A percentile compares a stretch with the other conserved stretches of the same genome.
These are phyloP conservation scores for Mycena kentingensis DNA, from an alignment of 768 basidiomycete species.

Conservation along the genomic window DNA sequence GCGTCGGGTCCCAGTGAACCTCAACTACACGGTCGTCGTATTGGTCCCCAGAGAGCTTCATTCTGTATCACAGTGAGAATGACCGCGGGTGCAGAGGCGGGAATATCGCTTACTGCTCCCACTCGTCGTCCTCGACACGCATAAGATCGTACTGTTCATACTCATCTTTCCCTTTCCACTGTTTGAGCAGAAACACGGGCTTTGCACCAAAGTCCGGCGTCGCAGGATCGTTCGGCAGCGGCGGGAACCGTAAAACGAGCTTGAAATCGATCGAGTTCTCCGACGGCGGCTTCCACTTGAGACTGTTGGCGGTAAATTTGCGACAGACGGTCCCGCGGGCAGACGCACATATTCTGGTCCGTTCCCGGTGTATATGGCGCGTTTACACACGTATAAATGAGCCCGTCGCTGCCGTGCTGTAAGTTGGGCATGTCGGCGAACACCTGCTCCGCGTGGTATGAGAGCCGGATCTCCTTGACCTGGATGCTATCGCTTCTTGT, in stretches of 20 bases:
- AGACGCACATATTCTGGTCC: conserved; percentile 80
- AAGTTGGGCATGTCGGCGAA: conserved; percentile 83
- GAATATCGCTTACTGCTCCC: conserved; percentile 74
- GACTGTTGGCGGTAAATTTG: conserved; percentile 43
- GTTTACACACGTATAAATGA: conserved; percentile 93
- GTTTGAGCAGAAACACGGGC: conserved; percentile 81
- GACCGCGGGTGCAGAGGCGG: conserved; percentile 10
- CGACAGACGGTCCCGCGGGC: not conserved
- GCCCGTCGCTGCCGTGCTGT: conserved; percentile 91
- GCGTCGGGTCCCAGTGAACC: conserved; percentile 81
- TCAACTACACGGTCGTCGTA: conserved; percentile 93
- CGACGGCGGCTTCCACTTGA: conserved; percentile 99
- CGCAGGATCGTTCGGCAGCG: conserved; percentile 48
- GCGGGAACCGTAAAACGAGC: conserved; percentile 91
- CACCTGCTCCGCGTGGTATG: conserved; percentile 87
- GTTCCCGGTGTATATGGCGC: conserved; percentile 84
- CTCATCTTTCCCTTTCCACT: conserved; percentile 74
- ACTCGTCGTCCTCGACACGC: conserved; percentile 85
- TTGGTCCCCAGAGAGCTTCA: conserved; percentile 85
- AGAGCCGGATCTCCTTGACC: conserved; percentile 84
- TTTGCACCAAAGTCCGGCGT: conserved; percentile 83
- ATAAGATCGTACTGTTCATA: conserved; percentile 88
- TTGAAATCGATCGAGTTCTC: conserved; percentile 99
- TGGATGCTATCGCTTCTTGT: conserved; percentile 57
- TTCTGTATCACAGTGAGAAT: conserved; percentile 43